These are phyloP conservation scores for Pisolithus orientalis DNA, from an alignment of 768 basidiomycete genomes.

Conservation along the genomic window DNA sequence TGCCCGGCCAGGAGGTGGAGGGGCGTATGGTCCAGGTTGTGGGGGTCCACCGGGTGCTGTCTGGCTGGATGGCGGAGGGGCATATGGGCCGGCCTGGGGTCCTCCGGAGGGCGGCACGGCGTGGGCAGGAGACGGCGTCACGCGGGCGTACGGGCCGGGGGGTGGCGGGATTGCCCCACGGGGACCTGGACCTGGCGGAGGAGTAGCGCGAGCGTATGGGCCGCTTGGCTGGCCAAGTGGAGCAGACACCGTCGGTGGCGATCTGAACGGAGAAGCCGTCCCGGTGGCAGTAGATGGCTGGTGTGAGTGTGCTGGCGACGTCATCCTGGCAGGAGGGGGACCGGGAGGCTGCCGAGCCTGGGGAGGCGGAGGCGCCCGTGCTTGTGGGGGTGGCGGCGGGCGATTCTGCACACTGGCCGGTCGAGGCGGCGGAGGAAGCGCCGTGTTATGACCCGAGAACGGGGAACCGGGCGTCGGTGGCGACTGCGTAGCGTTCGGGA, in stretches of 20 bases:
- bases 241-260: conserved; percentile 21
- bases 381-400: conserved; percentile 40
- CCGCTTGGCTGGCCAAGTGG: conserved; percentile 27
- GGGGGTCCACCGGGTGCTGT: conserved; percentile 8
- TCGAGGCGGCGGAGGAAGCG: conserved; percentile 46
- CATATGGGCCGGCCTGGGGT: conserved; percentile 24
- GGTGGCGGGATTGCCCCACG: conserved; percentile 26
- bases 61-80: conserved; percentile 13
- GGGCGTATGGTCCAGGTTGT: conserved; percentile 21
- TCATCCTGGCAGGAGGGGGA: conserved; percentile 38
- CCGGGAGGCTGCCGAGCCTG: conserved; percentile 23
- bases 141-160: conserved; percentile 30
- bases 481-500: conserved; percentile 60
- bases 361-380: conserved; percentile 33
- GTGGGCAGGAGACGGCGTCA: conserved; percentile 36
- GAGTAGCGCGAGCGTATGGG: conserved; percentile 34
- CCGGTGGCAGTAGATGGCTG: conserved; percentile 29
- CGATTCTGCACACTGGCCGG: conserved; percentile 34
- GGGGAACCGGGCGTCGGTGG: conserved; percentile 46
- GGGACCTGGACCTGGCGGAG: conserved; percentile 32
- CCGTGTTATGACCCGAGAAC: conserved; percentile 29
- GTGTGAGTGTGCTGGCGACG: conserved; percentile 41
- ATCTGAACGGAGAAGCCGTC: conserved; percentile 25
- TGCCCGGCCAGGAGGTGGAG: conserved; percentile 11
- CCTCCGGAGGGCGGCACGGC: conserved; percentile 18